phyloP scores from a whole-genome alignment of 768 basidiomycete species.

The Xerocomus brunneocitrinus region DNA sequence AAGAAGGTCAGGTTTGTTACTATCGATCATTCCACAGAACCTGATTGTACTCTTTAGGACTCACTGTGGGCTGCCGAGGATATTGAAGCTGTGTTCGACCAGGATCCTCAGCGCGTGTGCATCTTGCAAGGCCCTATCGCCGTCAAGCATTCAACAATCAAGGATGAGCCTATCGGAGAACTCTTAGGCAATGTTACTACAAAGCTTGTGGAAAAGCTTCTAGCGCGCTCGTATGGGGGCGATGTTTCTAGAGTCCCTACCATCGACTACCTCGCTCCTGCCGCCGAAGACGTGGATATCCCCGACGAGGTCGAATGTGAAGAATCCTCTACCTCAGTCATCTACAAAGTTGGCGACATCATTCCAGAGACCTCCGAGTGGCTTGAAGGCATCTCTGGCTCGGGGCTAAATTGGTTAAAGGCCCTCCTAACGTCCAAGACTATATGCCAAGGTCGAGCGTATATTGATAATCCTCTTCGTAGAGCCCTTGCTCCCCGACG shows the following conservation, averaged over 20 bases:
- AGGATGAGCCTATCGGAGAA: constrained; percentile 93
- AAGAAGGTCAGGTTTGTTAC: constrained; percentile 70
- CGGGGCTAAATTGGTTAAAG: constrained; percentile 78
- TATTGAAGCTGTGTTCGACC: constrained; percentile 97
- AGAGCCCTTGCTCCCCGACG: constrained; percentile 80
- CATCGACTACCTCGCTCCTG: constrained; percentile 77
- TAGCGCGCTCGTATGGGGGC: constrained; percentile 72
- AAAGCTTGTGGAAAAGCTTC: constrained; percentile 70
- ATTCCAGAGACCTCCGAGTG: constrained; percentile 66
- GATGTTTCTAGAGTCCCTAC: constrained; percentile 73
- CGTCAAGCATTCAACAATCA: constrained; percentile 77
- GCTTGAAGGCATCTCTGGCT: constrained; percentile 81
- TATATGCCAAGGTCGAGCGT: constrained; percentile 81
- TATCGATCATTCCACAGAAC: neutral
- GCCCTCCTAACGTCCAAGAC: constrained; percentile 79
- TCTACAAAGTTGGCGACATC: constrained; percentile 46
- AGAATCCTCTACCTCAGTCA: constrained; percentile 41
- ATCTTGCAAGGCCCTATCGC: constrained; percentile 97
- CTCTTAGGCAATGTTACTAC: constrained; percentile 85
- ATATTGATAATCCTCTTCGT: constrained; percentile 85
- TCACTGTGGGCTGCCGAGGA: constrained; percentile 98
- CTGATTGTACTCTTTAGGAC: constrained; percentile 48
- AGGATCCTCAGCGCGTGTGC: constrained; percentile 96
- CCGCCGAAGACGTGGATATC: constrained; percentile 34
- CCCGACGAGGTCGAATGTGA: constrained; percentile 41